These are phyloP conservation scores for Lactifluus echinatus DNA, from an alignment of 768 basidiomycete species.

Conservation along the genomic window DNA sequence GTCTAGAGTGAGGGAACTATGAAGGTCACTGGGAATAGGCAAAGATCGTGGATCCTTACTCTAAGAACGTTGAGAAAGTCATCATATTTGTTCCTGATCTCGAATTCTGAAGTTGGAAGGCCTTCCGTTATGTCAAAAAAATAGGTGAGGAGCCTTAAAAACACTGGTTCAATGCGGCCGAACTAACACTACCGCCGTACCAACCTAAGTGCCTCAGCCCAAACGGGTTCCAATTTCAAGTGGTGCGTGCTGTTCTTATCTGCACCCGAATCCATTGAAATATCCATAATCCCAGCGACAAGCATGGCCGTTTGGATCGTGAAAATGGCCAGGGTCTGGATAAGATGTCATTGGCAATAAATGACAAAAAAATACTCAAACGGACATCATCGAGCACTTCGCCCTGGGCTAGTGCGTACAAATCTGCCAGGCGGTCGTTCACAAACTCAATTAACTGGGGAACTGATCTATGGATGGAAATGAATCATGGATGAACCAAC, in stretches of 20 bases:
- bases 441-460: conserved; percentile 9
- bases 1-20: background rate
- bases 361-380: background rate
- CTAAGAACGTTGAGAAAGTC: conserved; percentile 1
- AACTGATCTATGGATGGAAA: conserved; percentile 2
- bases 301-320: conserved; percentile 15
- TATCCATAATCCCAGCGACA: conserved; percentile 13
- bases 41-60: background rate
- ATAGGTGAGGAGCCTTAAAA: conserved; percentile 4
- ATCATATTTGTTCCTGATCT: conserved; percentile 1
- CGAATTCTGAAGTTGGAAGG: background rate
- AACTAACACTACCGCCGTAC: background rate
- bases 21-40: background rate
- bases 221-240: conserved; percentile 4
- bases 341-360: background rate
- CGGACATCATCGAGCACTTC: conserved; percentile 15
- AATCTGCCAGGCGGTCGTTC: conserved; percentile 12
- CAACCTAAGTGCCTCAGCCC: conserved; percentile 3
- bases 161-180: background rate
- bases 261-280: background rate
- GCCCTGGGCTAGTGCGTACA: conserved; percentile 11
- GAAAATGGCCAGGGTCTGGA: conserved; percentile 2
- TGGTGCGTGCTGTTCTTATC: conserved; percentile 15
- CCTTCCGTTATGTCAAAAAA: conserved; percentile 12
- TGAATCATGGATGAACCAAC: background rate